Conservation (phyloP, 1,284 basidiomycete genomes). For the Cutaneotrichosporon cavernicola region DNA sequence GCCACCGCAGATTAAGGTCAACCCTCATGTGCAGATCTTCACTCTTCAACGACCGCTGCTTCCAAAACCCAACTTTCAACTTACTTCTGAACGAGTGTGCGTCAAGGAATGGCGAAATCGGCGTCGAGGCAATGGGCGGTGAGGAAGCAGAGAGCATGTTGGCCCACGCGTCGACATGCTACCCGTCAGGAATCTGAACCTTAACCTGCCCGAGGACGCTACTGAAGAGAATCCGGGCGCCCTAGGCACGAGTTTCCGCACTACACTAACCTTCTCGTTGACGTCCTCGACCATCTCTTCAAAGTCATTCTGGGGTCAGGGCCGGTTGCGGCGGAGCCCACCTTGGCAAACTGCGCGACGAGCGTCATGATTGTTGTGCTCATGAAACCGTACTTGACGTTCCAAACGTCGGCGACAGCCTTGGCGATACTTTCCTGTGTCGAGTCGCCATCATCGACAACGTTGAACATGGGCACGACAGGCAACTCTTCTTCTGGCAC, state of each 20-base stretch:
- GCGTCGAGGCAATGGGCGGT: conserved; percentile 72
- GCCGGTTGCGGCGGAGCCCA: conserved; percentile 2
- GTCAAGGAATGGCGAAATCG: conserved; percentile 78
- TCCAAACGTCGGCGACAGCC: conserved; percentile 71
- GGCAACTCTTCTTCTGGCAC: conserved; percentile 60
- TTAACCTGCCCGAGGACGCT: neutral
- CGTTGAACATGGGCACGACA: conserved; percentile 74
- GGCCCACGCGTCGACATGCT: conserved; percentile 78
- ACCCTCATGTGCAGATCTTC: neutral
- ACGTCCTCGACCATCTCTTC: conserved; percentile 27
- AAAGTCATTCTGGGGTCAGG: conserved; percentile 19
- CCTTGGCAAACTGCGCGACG: conserved; percentile 49
- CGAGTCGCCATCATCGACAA: conserved; percentile 76
- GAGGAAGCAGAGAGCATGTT: conserved; percentile 73
- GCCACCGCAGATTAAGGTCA: conserved; percentile 5
- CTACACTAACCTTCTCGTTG: conserved; percentile 21
- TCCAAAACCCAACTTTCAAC: conserved; percentile 14
- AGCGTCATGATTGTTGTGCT: conserved; percentile 66
- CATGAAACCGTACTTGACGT: conserved; percentile 81
- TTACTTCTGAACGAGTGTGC: conserved; percentile 58
- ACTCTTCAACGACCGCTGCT: neutral
- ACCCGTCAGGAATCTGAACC: conserved; percentile 51
- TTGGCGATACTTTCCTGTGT: conserved; percentile 73
- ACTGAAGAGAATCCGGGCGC: neutral
- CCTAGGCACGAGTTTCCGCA: neutral